Evolutionary conservation across 2,329 filamentous ascomycete genomes (phyloP), one percentile per base, ranked within the genome.

Genomic region (Fusarium secorum): DNA sequence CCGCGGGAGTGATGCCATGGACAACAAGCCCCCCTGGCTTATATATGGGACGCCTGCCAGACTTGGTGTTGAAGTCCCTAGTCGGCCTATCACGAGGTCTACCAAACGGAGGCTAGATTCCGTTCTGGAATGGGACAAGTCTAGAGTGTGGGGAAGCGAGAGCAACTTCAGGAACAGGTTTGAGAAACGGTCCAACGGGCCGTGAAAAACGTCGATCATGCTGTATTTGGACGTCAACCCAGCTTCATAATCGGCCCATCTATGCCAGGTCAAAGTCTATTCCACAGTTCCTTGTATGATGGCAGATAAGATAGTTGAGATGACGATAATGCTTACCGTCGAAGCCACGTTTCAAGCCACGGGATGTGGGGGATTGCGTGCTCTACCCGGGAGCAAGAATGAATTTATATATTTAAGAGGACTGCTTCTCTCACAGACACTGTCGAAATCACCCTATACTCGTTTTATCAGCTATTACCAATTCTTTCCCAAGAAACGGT

Each of bases 121-220:
- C 62, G 62, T 65, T 42, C 62, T 65, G 9, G 42, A 65, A 65
- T 6, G 8, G 42, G 62, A 42, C 9, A 65, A 65, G 62, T 38
- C 5, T 13, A 15, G 51, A 49, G 35, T 65, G 49, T 65, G 60
- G 62, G 49, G 60, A 38, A 49, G 22, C 48, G 32, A n/a, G 17
- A 26, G 7, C 13, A 46, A 3, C 28, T 26, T 46, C 38, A 55
- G 52, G 52, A 55, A 55, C 52, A 55, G 52, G 22, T 45, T 46
- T 55, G 41, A 14, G 9, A 45, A 26, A 56, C 62, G 62, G 62
- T 49, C 55, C 44, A 30, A 35, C 62, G 62, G 60, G 49, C 62
- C 62, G 62, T 20, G 18, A 35, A 33, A 49, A 32, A 38, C 44
- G 35, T 35, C 38, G 35, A 39, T 20, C 22, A 38, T 22, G 4